phyloP scores from a whole-genome alignment of 495 filamentous ascomycete species.

The Aspergillus wentii region DNA sequence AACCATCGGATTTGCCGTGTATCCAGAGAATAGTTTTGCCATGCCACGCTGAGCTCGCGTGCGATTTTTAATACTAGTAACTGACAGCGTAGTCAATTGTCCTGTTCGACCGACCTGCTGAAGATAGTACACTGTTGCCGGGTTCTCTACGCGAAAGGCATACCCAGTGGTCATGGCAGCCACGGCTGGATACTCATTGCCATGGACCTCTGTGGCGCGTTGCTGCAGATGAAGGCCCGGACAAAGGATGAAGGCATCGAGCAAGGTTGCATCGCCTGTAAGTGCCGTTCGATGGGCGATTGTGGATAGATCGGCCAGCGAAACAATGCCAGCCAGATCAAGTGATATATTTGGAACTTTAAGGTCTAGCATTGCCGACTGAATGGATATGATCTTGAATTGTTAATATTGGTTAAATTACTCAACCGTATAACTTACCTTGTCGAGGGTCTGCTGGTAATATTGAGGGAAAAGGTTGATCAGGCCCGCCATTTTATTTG shows the following conservation, averaged over 20 bases:
- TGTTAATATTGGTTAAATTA: no score
- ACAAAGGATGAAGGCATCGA: slow-evolving; percentile 51
- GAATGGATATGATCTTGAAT: no score
- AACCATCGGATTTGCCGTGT: no score
- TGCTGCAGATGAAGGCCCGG: slow-evolving; percentile 60
- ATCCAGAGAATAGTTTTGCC: no score
- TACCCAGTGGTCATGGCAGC: slow-evolving; percentile 30
- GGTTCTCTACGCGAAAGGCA: slow-evolving; percentile 47
- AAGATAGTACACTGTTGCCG: slow-evolving; percentile 48
- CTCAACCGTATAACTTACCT: no score
- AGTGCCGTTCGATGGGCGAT: slow-evolving; percentile 50
- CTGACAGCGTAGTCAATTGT: slow-evolving; percentile 41
- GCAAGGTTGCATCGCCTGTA: slow-evolving; percentile 44
- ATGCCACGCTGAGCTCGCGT: no score
- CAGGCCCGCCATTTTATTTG: no score
- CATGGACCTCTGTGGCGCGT: slow-evolving; percentile 33
- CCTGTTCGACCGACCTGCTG: slow-evolving; percentile 39
- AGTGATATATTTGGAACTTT: slow-evolving; percentile 16
- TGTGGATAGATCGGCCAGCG: slow-evolving; percentile 52
- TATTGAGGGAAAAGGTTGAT: no score
- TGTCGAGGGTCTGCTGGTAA: no score
- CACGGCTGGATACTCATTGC: slow-evolving; percentile 21
- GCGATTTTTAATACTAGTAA: slow-evolving; percentile 14
- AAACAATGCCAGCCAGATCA: slow-evolving; percentile 46
- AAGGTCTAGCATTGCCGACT: no score